Conservation (phyloP, 2,329 filamentous ascomycete genomes). For the Elsinoe necatrix region DNA sequence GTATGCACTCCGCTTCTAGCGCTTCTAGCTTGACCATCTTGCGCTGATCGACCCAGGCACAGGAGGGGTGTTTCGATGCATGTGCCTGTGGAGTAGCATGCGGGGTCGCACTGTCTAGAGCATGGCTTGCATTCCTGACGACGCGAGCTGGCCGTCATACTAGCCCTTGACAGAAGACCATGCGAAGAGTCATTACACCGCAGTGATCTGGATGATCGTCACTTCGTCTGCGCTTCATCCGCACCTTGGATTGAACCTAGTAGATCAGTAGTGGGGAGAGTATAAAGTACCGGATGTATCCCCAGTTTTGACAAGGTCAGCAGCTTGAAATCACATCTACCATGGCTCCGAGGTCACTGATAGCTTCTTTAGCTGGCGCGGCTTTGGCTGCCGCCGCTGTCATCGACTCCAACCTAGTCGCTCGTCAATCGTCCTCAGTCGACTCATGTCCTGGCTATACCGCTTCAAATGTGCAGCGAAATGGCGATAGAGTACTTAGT, state of each 20-base stretch:
- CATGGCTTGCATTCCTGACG: constrained; percentile 1
- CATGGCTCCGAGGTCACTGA: neutral
- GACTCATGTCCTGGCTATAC: constrained; percentile 57
- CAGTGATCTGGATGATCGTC: constrained; percentile 9
- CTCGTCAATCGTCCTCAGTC: constrained; percentile 16
- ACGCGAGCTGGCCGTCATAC: neutral
- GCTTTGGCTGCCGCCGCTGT: neutral
- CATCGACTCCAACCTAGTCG: constrained; percentile 7
- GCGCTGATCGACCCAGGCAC: neutral
- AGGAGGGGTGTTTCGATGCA: neutral
- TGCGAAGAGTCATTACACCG: neutral
- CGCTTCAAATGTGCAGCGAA: constrained; percentile 50
- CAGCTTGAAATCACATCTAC: neutral
- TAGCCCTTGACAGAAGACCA: neutral
- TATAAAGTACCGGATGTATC: neutral
- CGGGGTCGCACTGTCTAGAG: neutral
- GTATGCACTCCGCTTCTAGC: constrained; percentile 10
- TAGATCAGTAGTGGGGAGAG: neutral
- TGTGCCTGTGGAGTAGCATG: neutral
- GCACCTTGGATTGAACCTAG: neutral
- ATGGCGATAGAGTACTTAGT: constrained; percentile 23
- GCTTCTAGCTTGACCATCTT: neutral
- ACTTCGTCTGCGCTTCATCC: constrained; percentile 3
- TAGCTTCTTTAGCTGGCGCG: constrained; percentile 1
- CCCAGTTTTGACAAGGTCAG: neutral